Percentiles rank a stretch among this genome's conserved stretches.
These are phyloP conservation scores for Talinum fruticosum DNA, from an alignment of 148 eudicot species.

Conservation along the genomic window DNA sequence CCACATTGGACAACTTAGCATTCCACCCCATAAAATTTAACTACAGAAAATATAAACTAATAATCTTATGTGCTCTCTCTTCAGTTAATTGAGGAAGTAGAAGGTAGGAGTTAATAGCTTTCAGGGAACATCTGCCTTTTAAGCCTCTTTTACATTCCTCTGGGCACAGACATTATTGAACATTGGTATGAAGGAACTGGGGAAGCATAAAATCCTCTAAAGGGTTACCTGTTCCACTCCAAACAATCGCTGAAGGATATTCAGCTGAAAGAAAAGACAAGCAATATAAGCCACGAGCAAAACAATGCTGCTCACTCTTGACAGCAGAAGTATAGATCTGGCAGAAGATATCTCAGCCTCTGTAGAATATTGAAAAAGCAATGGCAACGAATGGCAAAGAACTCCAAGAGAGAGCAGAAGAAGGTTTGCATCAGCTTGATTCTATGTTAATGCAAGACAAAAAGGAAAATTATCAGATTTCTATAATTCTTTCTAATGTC, in stretches of 20 bases:
- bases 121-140: neutral
- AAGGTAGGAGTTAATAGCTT: neutral
- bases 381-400: slow-evolving; percentile 60
- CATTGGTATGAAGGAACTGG: neutral
- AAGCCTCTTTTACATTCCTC: neutral
- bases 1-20: neutral
- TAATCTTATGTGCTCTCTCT: neutral
- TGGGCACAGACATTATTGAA: neutral
- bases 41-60: too few species aligned
- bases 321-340: slow-evolving; percentile 45
- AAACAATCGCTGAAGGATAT: slow-evolving; percentile 42
- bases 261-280: slow-evolving; percentile 68
- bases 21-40: neutral
- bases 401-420: slow-evolving; percentile 58
- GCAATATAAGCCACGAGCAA: slow-evolving; percentile 66
- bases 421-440: slow-evolving; percentile 53
- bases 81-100: neutral
- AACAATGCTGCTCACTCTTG: slow-evolving; percentile 62
- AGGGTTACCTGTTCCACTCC: slow-evolving; percentile 46
- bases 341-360: slow-evolving; percentile 19
- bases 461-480: neutral
- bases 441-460: slow-evolving; percentile 37
- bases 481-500: neutral
- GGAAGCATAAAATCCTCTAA: neutral
- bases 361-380: slow-evolving; percentile 36